Conservation (phyloP, 139 green algal species). For the Spirogloea muscicola region DNA sequence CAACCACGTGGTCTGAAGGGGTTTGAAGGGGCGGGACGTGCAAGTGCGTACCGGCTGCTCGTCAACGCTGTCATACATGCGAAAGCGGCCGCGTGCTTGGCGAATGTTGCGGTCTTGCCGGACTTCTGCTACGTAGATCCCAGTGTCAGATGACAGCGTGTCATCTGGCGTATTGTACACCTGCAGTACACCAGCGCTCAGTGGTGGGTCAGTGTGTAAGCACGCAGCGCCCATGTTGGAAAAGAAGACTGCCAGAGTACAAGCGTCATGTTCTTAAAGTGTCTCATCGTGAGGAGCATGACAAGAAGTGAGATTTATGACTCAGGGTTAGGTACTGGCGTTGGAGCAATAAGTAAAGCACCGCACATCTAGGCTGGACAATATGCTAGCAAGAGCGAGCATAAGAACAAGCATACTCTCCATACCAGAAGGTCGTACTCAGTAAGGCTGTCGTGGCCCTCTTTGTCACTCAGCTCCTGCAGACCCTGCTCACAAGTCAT, state of each 20-base stretch:
- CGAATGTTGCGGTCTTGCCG: conserved; percentile 38
- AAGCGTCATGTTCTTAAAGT: not conserved
- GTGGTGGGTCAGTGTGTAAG: not conserved
- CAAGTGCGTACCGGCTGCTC: too few relatives aligned
- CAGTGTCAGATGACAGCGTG: conserved; percentile 36
- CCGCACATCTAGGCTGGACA: not conserved
- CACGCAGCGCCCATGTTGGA: not conserved
- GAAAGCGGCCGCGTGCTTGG: conserved; percentile 19
- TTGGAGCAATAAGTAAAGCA: not conserved
- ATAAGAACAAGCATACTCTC: too few relatives aligned
- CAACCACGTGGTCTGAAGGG: too few relatives aligned
- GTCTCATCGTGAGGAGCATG: not conserved
- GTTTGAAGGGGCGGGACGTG: too few relatives aligned
- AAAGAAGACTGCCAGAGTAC: not conserved
- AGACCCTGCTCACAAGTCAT: too few relatives aligned
- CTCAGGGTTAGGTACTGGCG: not conserved
- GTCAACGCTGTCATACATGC: too few relatives aligned
- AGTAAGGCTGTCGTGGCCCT: too few relatives aligned
- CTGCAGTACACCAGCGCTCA: conserved; percentile 4
- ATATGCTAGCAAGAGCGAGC: too few relatives aligned
- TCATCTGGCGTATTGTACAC: conserved; percentile 39
- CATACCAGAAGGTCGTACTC: too few relatives aligned
- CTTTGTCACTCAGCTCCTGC: too few relatives aligned
- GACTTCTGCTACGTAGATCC: conserved; percentile 42
- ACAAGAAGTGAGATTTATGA: not conserved